A percentile compares a stretch with the other conserved stretches of the same genome.
phyloP scores from a whole-genome alignment of 208 protist genomes.

The Acanthamoeba quina region DNA sequence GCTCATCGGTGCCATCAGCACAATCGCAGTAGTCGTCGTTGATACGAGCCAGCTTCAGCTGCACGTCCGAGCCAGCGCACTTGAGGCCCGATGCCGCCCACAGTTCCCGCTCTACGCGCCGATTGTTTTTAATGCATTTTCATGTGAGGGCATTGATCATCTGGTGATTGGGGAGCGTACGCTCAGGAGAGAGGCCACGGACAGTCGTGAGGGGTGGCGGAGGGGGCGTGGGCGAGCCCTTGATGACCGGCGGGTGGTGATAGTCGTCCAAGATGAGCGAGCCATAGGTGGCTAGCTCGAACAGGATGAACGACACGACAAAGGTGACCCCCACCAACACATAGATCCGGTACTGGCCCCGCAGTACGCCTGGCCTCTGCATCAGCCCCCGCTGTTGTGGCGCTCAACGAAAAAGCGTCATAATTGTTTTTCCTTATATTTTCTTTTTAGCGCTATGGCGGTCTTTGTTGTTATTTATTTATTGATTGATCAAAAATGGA shows the following conservation, averaged over 20 bases:
- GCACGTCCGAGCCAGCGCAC: neutral
- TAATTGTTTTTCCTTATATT: no score
- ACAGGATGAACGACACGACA: neutral
- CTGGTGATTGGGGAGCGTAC: neutral
- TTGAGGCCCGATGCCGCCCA: neutral
- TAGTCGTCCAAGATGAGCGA: neutral
- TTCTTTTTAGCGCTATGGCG: no score
- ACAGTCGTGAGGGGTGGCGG: neutral
- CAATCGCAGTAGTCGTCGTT: constrained; percentile 74
- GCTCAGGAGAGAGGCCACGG: constrained; percentile 4
- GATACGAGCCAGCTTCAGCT: neutral
- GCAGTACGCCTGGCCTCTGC: neutral
- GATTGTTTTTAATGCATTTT: no score
- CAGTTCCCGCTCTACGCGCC: neutral
- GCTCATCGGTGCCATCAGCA: constrained; percentile 34
- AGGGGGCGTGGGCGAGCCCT: no score
- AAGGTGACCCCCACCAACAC: neutral
- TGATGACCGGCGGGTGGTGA: neutral
- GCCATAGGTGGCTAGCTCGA: neutral
- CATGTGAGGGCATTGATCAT: neutral
- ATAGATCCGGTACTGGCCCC: neutral
- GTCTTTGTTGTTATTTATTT: no score
- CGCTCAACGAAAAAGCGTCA: no score
- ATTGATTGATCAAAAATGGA: no score
- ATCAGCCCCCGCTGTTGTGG: neutral